Base-by-base conservation (phyloP, 768 basidiomycete species). In the Wakefieldia striispora region DNA sequence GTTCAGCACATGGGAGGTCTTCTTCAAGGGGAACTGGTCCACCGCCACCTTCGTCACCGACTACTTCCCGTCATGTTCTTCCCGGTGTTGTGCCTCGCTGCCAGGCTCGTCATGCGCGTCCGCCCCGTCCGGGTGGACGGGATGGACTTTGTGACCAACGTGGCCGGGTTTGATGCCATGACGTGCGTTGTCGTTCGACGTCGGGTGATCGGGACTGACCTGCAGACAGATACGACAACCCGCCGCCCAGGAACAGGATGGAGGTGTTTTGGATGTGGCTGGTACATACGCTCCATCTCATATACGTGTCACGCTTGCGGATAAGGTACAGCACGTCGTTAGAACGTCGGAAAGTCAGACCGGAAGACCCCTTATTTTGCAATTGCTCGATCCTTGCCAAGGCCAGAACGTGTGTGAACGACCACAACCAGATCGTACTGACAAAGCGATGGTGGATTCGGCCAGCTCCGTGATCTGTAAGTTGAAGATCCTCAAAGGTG, bases 21-120 rank as follows among this genome's bases (percentile, higher is more conserved):
- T 76, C 59, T 55, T 76, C 20, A 60, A 55, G n/a, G 69, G 62
- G 4, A 56, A 62, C 43, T 76, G 75, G 75, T 57, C 55, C 38
- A 56, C 65, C 9, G 68, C 63, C 24, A 68, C 64, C 0, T 76
- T 76, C 53, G 65, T 76, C 20, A 76, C 75, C 4, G 64, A 71
- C 60, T 76, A 77, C 49, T 35, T 74, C 26, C 71, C 75, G 11
- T 76, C 49, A 57, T 59, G 33, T 56, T 76, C 43, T 78, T 81
- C 70, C 78, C 78, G 14, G 35, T 77, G 36, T 54, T 82, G 11
- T 82, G 74, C 61, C 2, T 74, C 14, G 62, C 46, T 19, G 56
- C 59, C 39, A 68, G 56, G 38, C 4, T 56, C 9, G 1, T 47
- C 41, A 62, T 46, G 56, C 52, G 53, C 31, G 51, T 31, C 1